Percentiles rank a stretch among this genome's conserved stretches.
Conservation (phyloP, 129 eudicot species). For the Lonicera japonica region DNA sequence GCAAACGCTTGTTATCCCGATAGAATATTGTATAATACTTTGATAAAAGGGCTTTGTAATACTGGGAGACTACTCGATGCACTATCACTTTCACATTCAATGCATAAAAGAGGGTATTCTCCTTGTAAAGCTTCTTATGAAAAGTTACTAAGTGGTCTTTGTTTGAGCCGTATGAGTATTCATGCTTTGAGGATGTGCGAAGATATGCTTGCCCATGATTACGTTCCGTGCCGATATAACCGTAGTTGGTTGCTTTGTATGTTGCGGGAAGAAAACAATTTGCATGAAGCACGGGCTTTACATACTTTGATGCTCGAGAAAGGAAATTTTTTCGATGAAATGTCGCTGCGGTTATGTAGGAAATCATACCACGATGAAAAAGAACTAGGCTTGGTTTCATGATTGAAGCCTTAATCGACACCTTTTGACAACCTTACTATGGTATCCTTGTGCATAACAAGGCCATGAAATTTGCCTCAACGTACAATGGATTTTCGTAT, state of each 20-base stretch:
- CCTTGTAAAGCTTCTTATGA: constrained; percentile 61
- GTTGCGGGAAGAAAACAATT: constrained; percentile 36
- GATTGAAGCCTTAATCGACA: too few relatives aligned
- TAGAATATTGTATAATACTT: constrained; percentile 39
- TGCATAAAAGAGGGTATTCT: constrained; percentile 54
- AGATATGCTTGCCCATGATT: constrained; percentile 47
- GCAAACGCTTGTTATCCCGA: constrained; percentile 40
- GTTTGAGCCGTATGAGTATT: constrained; percentile 21
- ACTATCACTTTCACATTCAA: constrained; percentile 34
- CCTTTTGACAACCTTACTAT: too few relatives aligned
- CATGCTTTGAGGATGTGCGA: constrained; percentile 39
- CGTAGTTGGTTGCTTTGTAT: constrained; percentile 34
- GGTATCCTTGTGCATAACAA: neutral
- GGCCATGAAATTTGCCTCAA: too few relatives aligned
- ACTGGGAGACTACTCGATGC: constrained; percentile 46
- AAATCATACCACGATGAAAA: constrained; percentile 11
- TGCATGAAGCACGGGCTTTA: constrained; percentile 39
- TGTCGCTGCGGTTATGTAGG: constrained; percentile 18
- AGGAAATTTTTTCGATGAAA: constrained; percentile 16
- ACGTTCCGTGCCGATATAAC: constrained; percentile 37
- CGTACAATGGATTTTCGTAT: too few relatives aligned
- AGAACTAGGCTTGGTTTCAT: constrained; percentile 9
- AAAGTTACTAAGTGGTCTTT: constrained; percentile 34
- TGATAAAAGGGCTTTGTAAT: constrained; percentile 51
- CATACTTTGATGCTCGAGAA: constrained; percentile 21